These are phyloP conservation scores for Glomus cerebriforme DNA, from an alignment of 192 early-diverging fungal species.

Conservation along the genomic window DNA sequence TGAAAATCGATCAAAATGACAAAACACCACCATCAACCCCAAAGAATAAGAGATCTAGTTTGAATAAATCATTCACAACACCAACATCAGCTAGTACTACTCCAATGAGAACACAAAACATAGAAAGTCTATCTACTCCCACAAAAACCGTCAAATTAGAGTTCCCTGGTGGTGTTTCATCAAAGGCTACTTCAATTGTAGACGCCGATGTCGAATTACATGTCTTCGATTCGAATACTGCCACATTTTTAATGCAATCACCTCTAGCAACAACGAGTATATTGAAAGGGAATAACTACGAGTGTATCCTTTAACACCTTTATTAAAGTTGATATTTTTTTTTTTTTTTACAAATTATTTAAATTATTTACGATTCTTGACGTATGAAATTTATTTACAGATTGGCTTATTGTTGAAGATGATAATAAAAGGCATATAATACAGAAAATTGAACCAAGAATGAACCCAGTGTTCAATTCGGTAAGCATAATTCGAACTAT, in stretches of 20 bases:
- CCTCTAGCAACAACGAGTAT: constrained; percentile 13
- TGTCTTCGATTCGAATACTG: constrained; percentile 61
- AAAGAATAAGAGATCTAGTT: neutral
- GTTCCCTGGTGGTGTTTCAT: constrained; percentile 33
- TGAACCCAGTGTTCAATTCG: constrained; percentile 77
- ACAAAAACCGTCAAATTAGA: constrained; percentile 27
- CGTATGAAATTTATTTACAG: constrained; percentile 31
- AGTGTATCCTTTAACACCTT: constrained; percentile 18
- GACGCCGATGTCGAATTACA: constrained; percentile 60
- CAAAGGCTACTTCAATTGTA: constrained; percentile 50
- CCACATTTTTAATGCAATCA: constrained; percentile 58
- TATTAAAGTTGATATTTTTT: neutral
- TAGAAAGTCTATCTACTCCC: constrained; percentile 10
- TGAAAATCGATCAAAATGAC: neutral
- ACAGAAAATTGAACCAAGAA: constrained; percentile 67
- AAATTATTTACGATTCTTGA: neutral
- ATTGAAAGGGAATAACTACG: neutral
- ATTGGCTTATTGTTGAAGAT: constrained; percentile 59
- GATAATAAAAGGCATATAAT: constrained; percentile 48
- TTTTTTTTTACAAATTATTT: too few species aligned
- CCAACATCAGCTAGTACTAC: constrained; percentile 6
- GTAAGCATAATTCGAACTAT: constrained; percentile 15
- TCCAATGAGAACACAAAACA: neutral
- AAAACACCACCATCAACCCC: neutral
- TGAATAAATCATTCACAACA: neutral